Base-by-base conservation (phyloP, 2,329 filamentous ascomycete species). In the Elsinoe australis region DNA sequence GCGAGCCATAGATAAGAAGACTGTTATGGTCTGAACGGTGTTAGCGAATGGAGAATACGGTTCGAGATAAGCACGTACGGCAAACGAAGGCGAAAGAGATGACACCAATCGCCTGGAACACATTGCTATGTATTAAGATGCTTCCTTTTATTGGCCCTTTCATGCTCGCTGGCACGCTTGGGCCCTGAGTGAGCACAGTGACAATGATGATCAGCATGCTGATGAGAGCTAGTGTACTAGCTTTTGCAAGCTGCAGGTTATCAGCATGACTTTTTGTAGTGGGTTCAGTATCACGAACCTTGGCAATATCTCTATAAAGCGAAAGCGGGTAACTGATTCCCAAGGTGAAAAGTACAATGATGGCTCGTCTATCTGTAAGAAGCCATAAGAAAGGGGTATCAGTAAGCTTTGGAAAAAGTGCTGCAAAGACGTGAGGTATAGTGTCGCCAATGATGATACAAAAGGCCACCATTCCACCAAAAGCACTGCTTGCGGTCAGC, bases 401-500 rank as follows among this genome's bases (percentile, higher is more conserved):
- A 31, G 71, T 68, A 51, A 96, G 63, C 2, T 78, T 78, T 0
- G 92, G 89, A 71, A 90, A 95, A 4, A 95, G 66, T 3, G 89
- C 87, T 39, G 74, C 70, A 59, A 96, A 66, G 39, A 98, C 92
- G 64, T 89, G 87, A 3, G 92, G 92, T 61, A 98, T 95, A 1
- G 87, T 89, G 65, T 98, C 92, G 51, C 92, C 92, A 7, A 98
- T 85, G 60, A 98, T 95, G 59, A 98, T 88, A 56, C 89, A 92
- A 66, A 96, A 98, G 10, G 92, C 92, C 49, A 98, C 80, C 92
- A 98, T 98, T 55, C 92, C 92, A 49, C 92, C 92, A 71, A 96
- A 98, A 2, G 92, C 92, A 74, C 71, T 74, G 53, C 8, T 31
- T 6, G n/a, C 1, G 1, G 24, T 52, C 18, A 32, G 39, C 22